Base-by-base conservation (phyloP, 2,329 filamentous ascomycete species). In the Trichothecium roseum region DNA sequence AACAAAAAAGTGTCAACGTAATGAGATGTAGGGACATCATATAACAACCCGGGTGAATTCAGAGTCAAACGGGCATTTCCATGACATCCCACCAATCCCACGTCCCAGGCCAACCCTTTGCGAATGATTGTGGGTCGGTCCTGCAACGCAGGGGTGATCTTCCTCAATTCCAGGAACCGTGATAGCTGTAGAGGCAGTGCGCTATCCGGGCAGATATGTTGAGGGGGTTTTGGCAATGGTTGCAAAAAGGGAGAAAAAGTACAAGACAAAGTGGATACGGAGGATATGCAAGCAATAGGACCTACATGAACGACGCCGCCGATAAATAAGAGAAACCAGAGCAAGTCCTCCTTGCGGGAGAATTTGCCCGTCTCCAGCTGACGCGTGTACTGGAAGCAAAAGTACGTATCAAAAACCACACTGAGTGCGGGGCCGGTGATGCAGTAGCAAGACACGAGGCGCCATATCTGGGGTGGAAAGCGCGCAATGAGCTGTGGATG, bases 151-250 rank as follows among this genome's bases (percentile, higher is more conserved):
- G 72, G 78, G 80, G 77, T 74, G 66, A 74, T 85, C 79, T 85
- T 70, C 81, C 81, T 85, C 81, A 68, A 62, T 78, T 83, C 66
- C 79, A 85, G 81, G 81, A 85, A 85, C 80, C 81, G 80, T 68
- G 71, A 80, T 79, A 84, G 79, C 68, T 75, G 80, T 72, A 52
- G 59, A 58, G 62, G 71, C 62, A 59, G 43, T 52, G 53, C 68
- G 68, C 80, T 83, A 80, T 75, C 72, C 81, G 81, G 80, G 81
- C 81, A 85, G 81, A 83, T 83, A 78, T 69, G 66, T 27, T 66
- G 69, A 73, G 70, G 60, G n/a, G 37, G 63, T 56, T 20, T 39
- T 29, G 14, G 12, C 18, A 30, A 17, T 35, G 30, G 30, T 33
- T 15, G 18, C 22, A 27, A 38, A 37, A 30, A 40, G 33, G 34